Conservation (phyloP, 2,329 filamentous ascomycete genomes). For the Passalora sequoiae region DNA sequence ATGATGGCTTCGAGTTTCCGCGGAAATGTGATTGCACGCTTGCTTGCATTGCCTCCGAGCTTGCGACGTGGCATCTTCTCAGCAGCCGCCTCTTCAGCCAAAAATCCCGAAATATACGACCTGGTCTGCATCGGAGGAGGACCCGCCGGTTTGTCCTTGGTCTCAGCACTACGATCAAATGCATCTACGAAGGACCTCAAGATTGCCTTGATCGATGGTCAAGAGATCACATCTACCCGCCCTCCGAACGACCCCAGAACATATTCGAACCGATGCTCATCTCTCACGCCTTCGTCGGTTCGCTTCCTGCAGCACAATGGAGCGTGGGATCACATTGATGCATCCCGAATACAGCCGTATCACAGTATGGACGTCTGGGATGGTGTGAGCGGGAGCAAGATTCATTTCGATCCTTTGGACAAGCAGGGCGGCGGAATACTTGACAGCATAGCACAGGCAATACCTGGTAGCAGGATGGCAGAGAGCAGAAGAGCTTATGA, state of each 20-base stretch:
- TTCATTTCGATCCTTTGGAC: slow-evolving; percentile 60
- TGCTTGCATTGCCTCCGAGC: slow-evolving; percentile 27
- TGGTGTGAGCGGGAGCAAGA: slow-evolving; percentile 77
- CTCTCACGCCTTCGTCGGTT: slow-evolving; percentile 83
- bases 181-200: slow-evolving; percentile 62
- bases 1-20: slow-evolving; percentile 5
- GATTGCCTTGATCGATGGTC: slow-evolving; percentile 83
- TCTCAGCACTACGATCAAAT: slow-evolving; percentile 36
- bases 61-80: slow-evolving; percentile 27
- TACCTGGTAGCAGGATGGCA: slow-evolving; percentile 27
- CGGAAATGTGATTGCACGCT: slow-evolving; percentile 11
- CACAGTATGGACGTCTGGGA: slow-evolving; percentile 99
- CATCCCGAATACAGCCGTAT: slow-evolving; percentile 74
- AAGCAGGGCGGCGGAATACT: slow-evolving; percentile 20
- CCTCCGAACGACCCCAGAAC: slow-evolving; percentile 62
- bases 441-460: slow-evolving; percentile 26
- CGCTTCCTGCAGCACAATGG: slow-evolving; percentile 73
- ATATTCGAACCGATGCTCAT: slow-evolving; percentile 94
- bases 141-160: slow-evolving; percentile 22
- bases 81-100: slow-evolving; percentile 14
- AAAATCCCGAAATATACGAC: slow-evolving; percentile 63
- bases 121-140: slow-evolving; percentile 25
- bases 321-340: slow-evolving; percentile 73
- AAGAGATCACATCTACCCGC: slow-evolving; percentile 68
- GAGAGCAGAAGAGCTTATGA: slow-evolving; percentile 24